These are phyloP conservation scores for Capsella rubella DNA, from an alignment of 441 rosid genomes.

Conservation along the genomic window DNA sequence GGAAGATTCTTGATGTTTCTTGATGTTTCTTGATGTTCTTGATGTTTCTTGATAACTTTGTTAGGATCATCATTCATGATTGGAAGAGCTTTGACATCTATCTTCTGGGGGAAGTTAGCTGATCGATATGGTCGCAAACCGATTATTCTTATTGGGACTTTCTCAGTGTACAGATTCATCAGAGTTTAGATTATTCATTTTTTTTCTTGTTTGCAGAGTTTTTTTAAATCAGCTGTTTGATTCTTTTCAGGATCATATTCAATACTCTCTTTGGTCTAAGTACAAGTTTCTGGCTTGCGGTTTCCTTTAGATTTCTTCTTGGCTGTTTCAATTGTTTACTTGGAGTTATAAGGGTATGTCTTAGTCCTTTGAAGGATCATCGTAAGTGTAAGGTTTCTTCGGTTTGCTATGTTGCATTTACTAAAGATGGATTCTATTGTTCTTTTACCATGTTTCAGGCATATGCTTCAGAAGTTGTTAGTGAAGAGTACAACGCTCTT, in stretches of 20 bases:
- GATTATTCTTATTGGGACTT: conserved; percentile 55
- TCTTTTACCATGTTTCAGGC: conserved; percentile 14
- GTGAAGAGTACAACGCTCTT: conserved; percentile 36
- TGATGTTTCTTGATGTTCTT: not conserved
- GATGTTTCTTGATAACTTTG: not conserved
- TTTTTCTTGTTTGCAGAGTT: not conserved
- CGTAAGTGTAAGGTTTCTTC: not conserved
- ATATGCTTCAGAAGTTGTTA: conserved; percentile 38
- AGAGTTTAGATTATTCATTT: not conserved
- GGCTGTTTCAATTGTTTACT: conserved; percentile 76
- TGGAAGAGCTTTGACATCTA: conserved; percentile 73
- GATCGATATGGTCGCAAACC: conserved; percentile 69
- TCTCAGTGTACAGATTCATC: conserved; percentile 49
- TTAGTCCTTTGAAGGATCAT: not conserved
- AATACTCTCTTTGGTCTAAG: conserved; percentile 86
- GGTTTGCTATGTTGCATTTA: not conserved
- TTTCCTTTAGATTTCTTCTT: conserved; percentile 64
- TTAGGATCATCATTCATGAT: conserved; percentile 72
- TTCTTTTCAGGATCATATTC: conserved; percentile 37
- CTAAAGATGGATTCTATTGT: not conserved
- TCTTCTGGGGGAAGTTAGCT: conserved; percentile 70
- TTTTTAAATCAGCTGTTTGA: not conserved
- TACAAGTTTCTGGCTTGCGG: conserved; percentile 77
- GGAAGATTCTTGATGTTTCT: not conserved
- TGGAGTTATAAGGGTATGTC: conserved; percentile 73